phyloP scores from a whole-genome alignment of 176 grass and related monocot species.

The Bonia amplexicaulis region DNA sequence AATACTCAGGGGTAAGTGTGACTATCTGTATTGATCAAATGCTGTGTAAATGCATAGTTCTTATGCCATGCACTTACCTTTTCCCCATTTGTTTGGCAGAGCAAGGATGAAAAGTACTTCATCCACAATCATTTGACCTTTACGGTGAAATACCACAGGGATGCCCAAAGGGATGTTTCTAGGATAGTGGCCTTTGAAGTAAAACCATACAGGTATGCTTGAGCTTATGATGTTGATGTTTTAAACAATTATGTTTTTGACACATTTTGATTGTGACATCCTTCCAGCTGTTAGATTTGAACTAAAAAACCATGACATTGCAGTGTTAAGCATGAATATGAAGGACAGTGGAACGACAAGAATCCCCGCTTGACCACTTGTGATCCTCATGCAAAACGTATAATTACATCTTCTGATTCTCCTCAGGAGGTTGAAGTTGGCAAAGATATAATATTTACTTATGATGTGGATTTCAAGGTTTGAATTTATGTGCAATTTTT shows the following conservation, averaged over 20 bases:
- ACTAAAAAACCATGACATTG: constrained; percentile 16
- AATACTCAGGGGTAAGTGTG: constrained; percentile 64
- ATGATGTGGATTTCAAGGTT: constrained; percentile 77
- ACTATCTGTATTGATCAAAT: constrained; percentile 17
- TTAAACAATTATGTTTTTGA: background rate
- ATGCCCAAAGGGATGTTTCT: constrained; percentile 61
- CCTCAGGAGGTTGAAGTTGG: constrained; percentile 76
- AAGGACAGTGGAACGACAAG: constrained; percentile 72
- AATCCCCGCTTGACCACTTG: constrained; percentile 71
- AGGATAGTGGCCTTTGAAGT: constrained; percentile 89
- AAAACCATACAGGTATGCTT: constrained; percentile 66
- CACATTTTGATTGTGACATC: background rate
- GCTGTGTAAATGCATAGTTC: background rate
- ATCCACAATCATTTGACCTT: constrained; percentile 88
- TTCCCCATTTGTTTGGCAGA: constrained; percentile 37
- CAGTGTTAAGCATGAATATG: constrained; percentile 79
- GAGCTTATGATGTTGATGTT: background rate
- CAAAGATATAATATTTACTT: constrained; percentile 84
- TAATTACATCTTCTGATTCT: constrained; percentile 61
- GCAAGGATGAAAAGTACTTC: constrained; percentile 84
- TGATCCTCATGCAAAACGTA: constrained; percentile 73
- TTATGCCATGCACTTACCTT: background rate
- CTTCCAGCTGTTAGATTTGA: constrained; percentile 10
- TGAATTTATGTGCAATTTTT: constrained; percentile 7
- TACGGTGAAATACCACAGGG: constrained; percentile 80